Evolutionary conservation across 768 basidiomycete species (phyloP).

Genomic region (Boletales sp.): DNA sequence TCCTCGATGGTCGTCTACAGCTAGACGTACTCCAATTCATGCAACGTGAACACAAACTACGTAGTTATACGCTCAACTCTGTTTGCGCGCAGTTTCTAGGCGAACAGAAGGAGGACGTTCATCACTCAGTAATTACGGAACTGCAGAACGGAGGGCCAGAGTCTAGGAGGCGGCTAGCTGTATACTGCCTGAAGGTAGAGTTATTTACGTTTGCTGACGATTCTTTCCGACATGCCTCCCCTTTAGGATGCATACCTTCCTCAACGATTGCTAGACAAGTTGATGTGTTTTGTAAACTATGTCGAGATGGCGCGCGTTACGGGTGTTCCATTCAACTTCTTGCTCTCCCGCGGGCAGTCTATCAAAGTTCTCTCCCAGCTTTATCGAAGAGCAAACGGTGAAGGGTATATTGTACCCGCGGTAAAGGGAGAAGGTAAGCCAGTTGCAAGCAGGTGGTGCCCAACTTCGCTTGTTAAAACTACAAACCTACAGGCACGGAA

Average conservation of each 20-base stretch:
- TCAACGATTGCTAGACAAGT: slow-evolving; percentile 91
- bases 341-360: slow-evolving; percentile 92
- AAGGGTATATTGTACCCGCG: slow-evolving; percentile 86
- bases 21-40: slow-evolving; percentile 96
- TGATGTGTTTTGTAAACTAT: slow-evolving; percentile 99
- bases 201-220: not conserved
- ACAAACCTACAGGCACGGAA: slow-evolving; percentile 60
- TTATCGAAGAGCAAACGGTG: slow-evolving; percentile 87
- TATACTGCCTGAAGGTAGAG: slow-evolving; percentile 92
- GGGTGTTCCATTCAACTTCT: slow-evolving; percentile 97
- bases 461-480: not conserved
- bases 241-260: slow-evolving; percentile 94
- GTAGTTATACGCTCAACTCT: slow-evolving; percentile 96
- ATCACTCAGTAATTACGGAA: slow-evolving; percentile 97
- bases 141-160: slow-evolving; percentile 96
- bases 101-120: slow-evolving; percentile 99
- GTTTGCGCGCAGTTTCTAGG: slow-evolving; percentile 97
- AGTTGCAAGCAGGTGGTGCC: not conserved
- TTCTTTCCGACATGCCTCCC: not conserved
- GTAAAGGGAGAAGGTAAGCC: slow-evolving; percentile 76
- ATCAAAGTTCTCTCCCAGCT: slow-evolving; percentile 98
- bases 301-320: slow-evolving; percentile 99
- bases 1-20: slow-evolving; percentile 88
- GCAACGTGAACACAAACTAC: slow-evolving; percentile 97
- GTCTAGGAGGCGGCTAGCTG: slow-evolving; percentile 86